Base-by-base conservation (phyloP, 1,139 yeast genomes). In the Yamadazyma friedrichii region DNA sequence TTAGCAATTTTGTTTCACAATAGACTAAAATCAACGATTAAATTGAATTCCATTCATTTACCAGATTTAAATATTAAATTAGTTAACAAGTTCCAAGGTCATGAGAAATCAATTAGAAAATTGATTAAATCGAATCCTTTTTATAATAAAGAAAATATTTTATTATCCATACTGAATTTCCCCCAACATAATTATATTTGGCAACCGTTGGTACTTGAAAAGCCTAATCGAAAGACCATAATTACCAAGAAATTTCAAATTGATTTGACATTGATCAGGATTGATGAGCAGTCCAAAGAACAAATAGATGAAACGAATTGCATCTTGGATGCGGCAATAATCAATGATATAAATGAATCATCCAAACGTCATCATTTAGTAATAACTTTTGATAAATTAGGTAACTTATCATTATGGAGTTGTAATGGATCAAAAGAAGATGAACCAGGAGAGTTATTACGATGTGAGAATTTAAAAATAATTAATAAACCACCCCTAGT, bases 51-150 rank as follows among this genome's bases (percentile, higher is more conserved):
- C 1, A 43, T 68, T 11, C 50, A 54, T 34, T 52, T 59, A 16
- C 31, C 39, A 10, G 39, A 43, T 13, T 36, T 58, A 15, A 59
- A 55, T 2, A 40, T 56, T 0, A 44, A 43, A 15, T 53, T 70
- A 24, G 35, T 57, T 6, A 59, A 78, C 51, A 83, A 84, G 52
- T 77, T 83, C 42, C 89, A 94, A 5, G 98, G 98, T 0, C 96
- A 88, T 54, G 76, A 81, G 40, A 89, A 88, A 56, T 85, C 96
- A 0, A 82, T 91, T 15, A 78, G 80, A 49, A 74, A 72, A 41
- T 60, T 91, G 1, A 65, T 78, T 13, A 78, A 89, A 52, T 84
- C 95, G 1, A 55, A 61, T 29, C 58, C 70, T 0, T 50, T 58
- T n/a, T 40, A 42, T 22, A 44, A 52, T 4, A 53, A 55, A 6